Base-by-base conservation (phyloP, 2,329 filamentous ascomycete species). In the Fusarium bactridioides region DNA sequence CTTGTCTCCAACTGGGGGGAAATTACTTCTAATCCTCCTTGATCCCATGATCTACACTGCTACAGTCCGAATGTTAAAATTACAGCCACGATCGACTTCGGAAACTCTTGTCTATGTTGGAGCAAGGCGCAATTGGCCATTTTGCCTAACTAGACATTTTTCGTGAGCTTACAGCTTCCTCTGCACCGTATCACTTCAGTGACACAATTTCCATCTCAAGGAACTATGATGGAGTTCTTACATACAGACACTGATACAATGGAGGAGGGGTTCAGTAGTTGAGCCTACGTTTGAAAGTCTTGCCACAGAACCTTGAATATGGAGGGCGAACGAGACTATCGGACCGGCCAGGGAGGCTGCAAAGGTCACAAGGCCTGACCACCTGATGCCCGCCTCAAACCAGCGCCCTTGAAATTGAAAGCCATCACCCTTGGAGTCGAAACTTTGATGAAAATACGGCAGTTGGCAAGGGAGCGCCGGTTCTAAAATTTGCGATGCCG, bases 1-100 rank as follows among this genome's bases (percentile, higher is more conserved):
- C 45, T 64, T 44, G 25, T 68, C 47, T 63, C 59, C 51, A 43
- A 47, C 33, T 40, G 15, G 15, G 18, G 33, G 13, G 23, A 18
- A 29, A 37, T 48, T 37, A 27, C 10, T 57, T 57, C 31, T 35
- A 6, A 12, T 15, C 31, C 15, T 12, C 16, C 19, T 15, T n/a
- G 31, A 10, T 9, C n/a, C 4, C 19, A 21, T 57, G 41, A 13
- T 8, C 13, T n/a, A 29, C 27, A 29, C 27, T 29, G 27, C 27
- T 29, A 7, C 8, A 13, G 13, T 4, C 23, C 2, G 10, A 7
- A 4, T 48, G n/a, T 11, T 48, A 19, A 27, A n/a, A 33, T 18
- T 37, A 37, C 3, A 16, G 13, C 16, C 40, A 18, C 19, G 13
- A 18, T 57, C n/a, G 29, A n/a, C 15, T 27, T n/a, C 10, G 5